Percentiles rank a stretch among this genome's conserved stretches.
Evolutionary conservation across 2,329 filamentous ascomycete genomes (phyloP).

Genomic region (Aspergillus nomiae): DNA sequence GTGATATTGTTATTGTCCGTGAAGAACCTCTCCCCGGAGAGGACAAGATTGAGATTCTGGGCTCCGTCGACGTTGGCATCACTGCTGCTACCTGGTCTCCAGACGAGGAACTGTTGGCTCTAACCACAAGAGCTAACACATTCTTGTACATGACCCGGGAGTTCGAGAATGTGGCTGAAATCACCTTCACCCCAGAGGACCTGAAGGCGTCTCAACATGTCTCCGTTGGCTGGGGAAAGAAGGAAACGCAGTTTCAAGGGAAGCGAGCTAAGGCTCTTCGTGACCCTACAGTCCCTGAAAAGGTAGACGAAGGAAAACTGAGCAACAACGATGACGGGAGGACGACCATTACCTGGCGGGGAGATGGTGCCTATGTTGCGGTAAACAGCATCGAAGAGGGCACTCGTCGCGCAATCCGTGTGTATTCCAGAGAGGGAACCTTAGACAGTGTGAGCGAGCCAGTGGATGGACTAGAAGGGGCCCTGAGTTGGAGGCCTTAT

Average conservation of each 20-base stretch:
- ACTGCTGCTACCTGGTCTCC: constrained; percentile 89
- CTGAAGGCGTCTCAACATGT: constrained; percentile 89
- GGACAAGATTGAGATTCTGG: constrained; percentile 90
- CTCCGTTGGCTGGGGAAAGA: constrained; percentile 97
- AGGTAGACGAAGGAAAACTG: constrained; percentile 78
- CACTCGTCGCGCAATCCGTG: constrained; percentile 75
- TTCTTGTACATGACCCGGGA: constrained; percentile 89
- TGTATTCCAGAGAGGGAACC: constrained; percentile 86
- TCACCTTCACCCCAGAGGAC: constrained; percentile 72
- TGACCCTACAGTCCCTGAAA: constrained; percentile 93
- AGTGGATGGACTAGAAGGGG: constrained; percentile 84
- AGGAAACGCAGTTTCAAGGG: constrained; percentile 96
- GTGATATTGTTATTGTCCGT: constrained; percentile 84
- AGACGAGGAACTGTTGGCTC: constrained; percentile 85
- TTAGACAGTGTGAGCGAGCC: constrained; percentile 94
- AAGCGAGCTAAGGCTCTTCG: constrained; percentile 81
- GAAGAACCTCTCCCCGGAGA: constrained; percentile 68
- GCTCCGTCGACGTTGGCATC: constrained; percentile 90
- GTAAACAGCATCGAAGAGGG: constrained; percentile 75
- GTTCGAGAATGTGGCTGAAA: constrained; percentile 81
- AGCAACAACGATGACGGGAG: constrained; percentile 72
- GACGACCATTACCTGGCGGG: constrained; percentile 84
- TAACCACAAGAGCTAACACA: constrained; percentile 77
- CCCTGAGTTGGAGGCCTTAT: constrained; percentile 86
- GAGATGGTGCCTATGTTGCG: constrained; percentile 88